These are phyloP conservation scores for Globisporangium echinulatum DNA, from an alignment of 352 stramenopile species.

Conservation along the genomic window DNA sequence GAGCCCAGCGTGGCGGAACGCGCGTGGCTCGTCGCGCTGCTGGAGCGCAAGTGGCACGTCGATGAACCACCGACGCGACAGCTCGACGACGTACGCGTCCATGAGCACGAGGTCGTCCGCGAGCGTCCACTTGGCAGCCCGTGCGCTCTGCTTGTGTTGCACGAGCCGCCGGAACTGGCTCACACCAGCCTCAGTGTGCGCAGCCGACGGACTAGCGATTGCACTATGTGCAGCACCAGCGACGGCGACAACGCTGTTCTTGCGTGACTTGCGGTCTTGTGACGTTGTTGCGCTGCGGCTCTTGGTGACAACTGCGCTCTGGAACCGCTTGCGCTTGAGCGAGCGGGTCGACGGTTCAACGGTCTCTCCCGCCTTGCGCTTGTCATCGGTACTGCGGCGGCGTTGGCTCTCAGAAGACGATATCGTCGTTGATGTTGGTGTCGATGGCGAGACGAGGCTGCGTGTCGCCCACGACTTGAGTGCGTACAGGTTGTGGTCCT, in stretches of 20 bases:
- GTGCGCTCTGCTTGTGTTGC: slow-evolving; percentile 41
- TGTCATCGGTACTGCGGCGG: slow-evolving; percentile 28
- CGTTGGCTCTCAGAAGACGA: slow-evolving; percentile 7
- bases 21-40: slow-evolving; percentile 47
- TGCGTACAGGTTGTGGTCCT: slow-evolving; percentile 63
- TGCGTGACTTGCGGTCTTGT: background rate
- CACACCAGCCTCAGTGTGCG: slow-evolving; percentile 26
- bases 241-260: background rate
- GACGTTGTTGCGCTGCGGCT: background rate
- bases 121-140: slow-evolving; percentile 54
- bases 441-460: slow-evolving; percentile 19
- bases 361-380: slow-evolving; percentile 43
- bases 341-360: slow-evolving; percentile 30
- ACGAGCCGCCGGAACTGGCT: slow-evolving; percentile 42
- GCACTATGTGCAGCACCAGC: background rate
- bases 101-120: slow-evolving; percentile 64
- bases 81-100: slow-evolving; percentile 66
- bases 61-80: slow-evolving; percentile 73
- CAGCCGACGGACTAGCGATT: slow-evolving; percentile 17
- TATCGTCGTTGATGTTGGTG: too few species aligned
- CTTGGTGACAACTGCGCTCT: slow-evolving; percentile 9
- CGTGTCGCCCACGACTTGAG: slow-evolving; percentile 64
- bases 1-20: slow-evolving; percentile 53
- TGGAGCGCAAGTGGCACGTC: slow-evolving; percentile 69
- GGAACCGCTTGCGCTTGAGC: slow-evolving; percentile 53